Percentiles rank a stretch among this genome's conserved stretches.
These are phyloP conservation scores for Neodidymelliopsis sp. DNA, from an alignment of 2,329 filamentous ascomycete genomes.

Conservation along the genomic window DNA sequence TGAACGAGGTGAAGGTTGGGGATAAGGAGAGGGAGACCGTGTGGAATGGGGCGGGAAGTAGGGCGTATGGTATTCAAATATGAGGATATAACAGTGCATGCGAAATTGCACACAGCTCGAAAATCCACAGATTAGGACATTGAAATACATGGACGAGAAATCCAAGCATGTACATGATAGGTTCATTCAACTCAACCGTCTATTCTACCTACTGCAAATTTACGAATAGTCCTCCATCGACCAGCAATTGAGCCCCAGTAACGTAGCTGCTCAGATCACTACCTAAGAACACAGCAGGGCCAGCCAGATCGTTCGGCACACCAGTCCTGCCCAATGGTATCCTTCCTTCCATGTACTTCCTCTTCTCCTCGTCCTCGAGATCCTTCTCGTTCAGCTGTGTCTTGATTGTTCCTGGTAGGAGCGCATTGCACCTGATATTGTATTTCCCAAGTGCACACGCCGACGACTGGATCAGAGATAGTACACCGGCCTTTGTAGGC, in stretches of 20 bases:
- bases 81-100: too few relatives aligned
- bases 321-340: constrained; percentile 70
- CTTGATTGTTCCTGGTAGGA: constrained; percentile 82
- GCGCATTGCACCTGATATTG: constrained; percentile 80
- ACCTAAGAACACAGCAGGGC: constrained; percentile 85
- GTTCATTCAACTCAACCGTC: too few relatives aligned
- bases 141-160: too few relatives aligned
- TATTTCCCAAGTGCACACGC: constrained; percentile 80
- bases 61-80: constrained; percentile 65
- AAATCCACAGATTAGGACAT: too few relatives aligned
- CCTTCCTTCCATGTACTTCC: constrained; percentile 78
- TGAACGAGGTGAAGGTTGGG: constrained; percentile 59
- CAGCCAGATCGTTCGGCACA: constrained; percentile 72
- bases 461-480: constrained; percentile 82
- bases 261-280: constrained; percentile 68
- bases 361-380: constrained; percentile 75
- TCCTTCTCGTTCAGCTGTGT: constrained; percentile 88
- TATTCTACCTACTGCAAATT: constrained; percentile 73
- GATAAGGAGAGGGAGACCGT: constrained; percentile 70
- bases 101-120: too few relatives aligned
- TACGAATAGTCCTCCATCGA: constrained; percentile 89
- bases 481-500: constrained; percentile 81
- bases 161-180: too few relatives aligned
- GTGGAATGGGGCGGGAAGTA: constrained; percentile 75
- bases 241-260: constrained; percentile 81